Conservation (phyloP, 2,329 filamentous ascomycete species). For the Ciborinia camelliae region DNA sequence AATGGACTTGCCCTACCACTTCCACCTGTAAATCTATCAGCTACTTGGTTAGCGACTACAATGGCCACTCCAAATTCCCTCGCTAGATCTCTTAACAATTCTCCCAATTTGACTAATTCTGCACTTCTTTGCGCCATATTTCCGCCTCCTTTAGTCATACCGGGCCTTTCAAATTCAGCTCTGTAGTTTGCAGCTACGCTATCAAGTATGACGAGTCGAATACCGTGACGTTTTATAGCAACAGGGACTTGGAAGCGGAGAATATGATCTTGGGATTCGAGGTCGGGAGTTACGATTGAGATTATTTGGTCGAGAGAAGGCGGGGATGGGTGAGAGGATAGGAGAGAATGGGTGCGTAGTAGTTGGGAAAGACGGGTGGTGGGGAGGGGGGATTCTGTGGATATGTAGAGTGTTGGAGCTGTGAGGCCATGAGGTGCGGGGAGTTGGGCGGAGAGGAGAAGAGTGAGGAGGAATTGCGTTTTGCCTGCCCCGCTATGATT, state of each 20-base stretch:
- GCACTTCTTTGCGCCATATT: constrained; percentile 72
- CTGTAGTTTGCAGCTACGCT: constrained; percentile 95
- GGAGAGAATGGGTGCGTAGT: constrained; percentile 60
- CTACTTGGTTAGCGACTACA: constrained; percentile 93
- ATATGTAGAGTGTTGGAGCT: constrained; percentile 79
- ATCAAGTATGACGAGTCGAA: constrained; percentile 84
- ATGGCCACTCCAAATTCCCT: constrained; percentile 72
- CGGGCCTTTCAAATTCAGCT: constrained; percentile 72
- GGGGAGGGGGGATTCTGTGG: constrained; percentile 82
- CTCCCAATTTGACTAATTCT: constrained; percentile 74
- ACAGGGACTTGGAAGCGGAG: constrained; percentile 89
- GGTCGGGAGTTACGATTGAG: constrained; percentile 79
- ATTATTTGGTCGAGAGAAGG: constrained; percentile 75
- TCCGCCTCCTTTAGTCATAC: constrained; percentile 39
- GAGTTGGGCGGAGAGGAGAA: constrained; percentile 83
- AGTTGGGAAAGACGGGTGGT: constrained; percentile 81
- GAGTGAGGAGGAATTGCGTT: constrained; percentile 84
- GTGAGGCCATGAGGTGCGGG: constrained; percentile 66
- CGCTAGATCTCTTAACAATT: constrained; percentile 72
- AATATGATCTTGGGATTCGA: constrained; percentile 95
- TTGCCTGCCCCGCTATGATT: constrained; percentile 74
- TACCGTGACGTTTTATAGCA: constrained; percentile 67
- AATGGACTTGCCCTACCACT: constrained; percentile 21
- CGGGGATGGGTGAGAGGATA: constrained; percentile 56
- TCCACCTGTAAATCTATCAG: constrained; percentile 66